Evolutionary conservation across 1,139 yeast species (phyloP).

Genomic region (Taphrina communis): DNA sequence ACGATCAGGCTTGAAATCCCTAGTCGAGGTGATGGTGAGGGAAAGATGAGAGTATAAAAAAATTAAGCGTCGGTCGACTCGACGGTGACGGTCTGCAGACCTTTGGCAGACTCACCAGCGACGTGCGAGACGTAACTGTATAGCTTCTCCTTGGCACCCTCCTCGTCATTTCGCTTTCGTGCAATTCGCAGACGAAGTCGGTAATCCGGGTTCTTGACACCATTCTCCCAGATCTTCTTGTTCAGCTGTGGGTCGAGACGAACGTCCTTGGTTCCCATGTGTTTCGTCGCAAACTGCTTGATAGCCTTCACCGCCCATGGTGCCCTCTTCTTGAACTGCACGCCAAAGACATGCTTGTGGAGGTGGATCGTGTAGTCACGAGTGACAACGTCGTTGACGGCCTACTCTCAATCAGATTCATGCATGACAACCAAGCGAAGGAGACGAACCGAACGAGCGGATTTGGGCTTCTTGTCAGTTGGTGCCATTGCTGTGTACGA

Average conservation of each 20-base stretch:
- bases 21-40: too few species aligned
- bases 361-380: slow-evolving; percentile 98
- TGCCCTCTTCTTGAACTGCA: slow-evolving; percentile 99
- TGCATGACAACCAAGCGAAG: neutral
- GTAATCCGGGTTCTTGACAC: slow-evolving; percentile 98
- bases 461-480: slow-evolving; percentile 61
- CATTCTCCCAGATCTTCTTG: slow-evolving; percentile 99
- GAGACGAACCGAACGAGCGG: slow-evolving; percentile 29
- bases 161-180: slow-evolving; percentile 99
- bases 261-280: slow-evolving; percentile 97
- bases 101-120: slow-evolving; percentile 91
- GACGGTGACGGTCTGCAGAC: slow-evolving; percentile 96
- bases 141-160: slow-evolving; percentile 97
- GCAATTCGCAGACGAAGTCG: slow-evolving; percentile 99
- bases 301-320: slow-evolving; percentile 99
- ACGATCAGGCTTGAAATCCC: too few species aligned
- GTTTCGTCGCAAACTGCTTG: slow-evolving; percentile 97
- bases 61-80: slow-evolving; percentile 54
- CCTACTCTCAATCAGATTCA: slow-evolving; percentile 53
- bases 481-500: slow-evolving; percentile 52
- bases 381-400: slow-evolving; percentile 99
- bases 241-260: slow-evolving; percentile 98
- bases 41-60: neutral
- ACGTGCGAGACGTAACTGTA: slow-evolving; percentile 99
- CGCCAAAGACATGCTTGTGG: slow-evolving; percentile 61